phyloP scores from a whole-genome alignment of 139 green algal species.

The Nannochloris sp. region DNA sequence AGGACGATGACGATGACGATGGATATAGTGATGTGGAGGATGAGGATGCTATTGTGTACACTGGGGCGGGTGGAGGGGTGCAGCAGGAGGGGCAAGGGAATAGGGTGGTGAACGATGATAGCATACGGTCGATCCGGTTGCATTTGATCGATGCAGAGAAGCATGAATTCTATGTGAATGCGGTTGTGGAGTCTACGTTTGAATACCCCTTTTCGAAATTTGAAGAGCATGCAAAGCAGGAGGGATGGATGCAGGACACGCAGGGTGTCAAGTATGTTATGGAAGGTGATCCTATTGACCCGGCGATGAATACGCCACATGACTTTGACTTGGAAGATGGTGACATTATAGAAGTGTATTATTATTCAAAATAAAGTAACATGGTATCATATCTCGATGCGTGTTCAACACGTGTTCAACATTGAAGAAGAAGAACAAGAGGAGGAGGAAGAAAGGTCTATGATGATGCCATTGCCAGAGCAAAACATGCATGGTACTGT shows the following conservation, averaged over 20 bases:
- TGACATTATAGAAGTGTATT: slow-evolving; percentile 21
- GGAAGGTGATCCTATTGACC: neutral
- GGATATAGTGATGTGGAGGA: neutral
- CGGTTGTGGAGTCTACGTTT: neutral
- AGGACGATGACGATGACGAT: neutral
- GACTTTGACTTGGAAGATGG: slow-evolving; percentile 31
- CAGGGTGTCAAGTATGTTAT: slow-evolving; percentile 1
- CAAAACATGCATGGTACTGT: no score
- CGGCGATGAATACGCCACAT: slow-evolving; percentile 14
- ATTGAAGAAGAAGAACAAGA: no score
- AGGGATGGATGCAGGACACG: neutral
- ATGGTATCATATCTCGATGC: no score
- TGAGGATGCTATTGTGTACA: neutral
- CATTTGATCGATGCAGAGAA: neutral
- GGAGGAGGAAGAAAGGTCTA: no score
- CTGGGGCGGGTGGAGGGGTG: no score
- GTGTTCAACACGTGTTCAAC: no score
- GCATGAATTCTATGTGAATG: neutral
- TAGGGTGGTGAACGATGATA: neutral
- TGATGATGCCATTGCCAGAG: no score
- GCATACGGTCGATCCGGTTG: neutral
- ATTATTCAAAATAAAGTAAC: neutral
- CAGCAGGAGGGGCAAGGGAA: neutral
- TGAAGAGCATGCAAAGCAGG: neutral
- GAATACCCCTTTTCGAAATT: slow-evolving; percentile 2